A percentile compares a stretch with the other conserved stretches of the same genome.
Conservation (phyloP, 805 yeast species). For the Ogataea ganodermae region DNA sequence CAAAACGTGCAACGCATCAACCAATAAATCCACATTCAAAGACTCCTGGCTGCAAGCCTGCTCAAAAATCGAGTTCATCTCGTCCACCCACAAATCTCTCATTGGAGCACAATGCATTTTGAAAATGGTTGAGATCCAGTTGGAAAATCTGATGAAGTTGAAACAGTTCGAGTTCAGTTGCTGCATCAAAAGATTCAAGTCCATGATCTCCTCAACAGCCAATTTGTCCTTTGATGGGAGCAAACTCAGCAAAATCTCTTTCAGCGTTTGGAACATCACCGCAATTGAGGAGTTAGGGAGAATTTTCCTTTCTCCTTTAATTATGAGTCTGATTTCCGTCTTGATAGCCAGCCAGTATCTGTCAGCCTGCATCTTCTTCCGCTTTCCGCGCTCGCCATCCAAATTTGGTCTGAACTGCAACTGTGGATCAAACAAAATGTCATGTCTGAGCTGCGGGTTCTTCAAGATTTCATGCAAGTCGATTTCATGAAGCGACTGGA, state of each 20-base stretch:
- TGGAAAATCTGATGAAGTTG: conserved; percentile 67
- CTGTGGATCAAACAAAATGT: conserved; percentile 88
- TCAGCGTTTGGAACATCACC: conserved; percentile 71
- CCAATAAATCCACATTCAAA: conserved; percentile 44
- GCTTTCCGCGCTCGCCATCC: conserved; percentile 86
- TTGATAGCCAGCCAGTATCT: conserved; percentile 82
- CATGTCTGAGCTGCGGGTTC: conserved; percentile 92
- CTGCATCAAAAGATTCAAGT: conserved; percentile 73
- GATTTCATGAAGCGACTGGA: conserved; percentile 79
- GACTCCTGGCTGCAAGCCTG: conserved; percentile 38
- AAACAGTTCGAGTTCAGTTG: conserved; percentile 71
- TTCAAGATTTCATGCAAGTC: conserved; percentile 86
- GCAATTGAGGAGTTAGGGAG: conserved; percentile 46
- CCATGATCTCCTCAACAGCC: conserved; percentile 69
- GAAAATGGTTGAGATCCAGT: conserved; percentile 75
- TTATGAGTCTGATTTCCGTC: conserved; percentile 55
- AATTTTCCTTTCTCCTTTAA: conserved; percentile 18
- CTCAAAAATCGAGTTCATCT: conserved; percentile 65
- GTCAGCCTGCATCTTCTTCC: conserved; percentile 74
- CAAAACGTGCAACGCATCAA: conserved; percentile 74
- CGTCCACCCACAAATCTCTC: conserved; percentile 88
- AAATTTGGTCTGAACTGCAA: conserved; percentile 88
- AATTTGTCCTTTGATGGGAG: conserved; percentile 76
- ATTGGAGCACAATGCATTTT: conserved; percentile 94
- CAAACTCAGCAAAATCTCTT: conserved; percentile 71